Evolutionary conservation across 2,329 filamentous ascomycete genomes (phyloP), one percentile per base, ranked within the genome.

Genomic region (Epichloe uncinata): DNA sequence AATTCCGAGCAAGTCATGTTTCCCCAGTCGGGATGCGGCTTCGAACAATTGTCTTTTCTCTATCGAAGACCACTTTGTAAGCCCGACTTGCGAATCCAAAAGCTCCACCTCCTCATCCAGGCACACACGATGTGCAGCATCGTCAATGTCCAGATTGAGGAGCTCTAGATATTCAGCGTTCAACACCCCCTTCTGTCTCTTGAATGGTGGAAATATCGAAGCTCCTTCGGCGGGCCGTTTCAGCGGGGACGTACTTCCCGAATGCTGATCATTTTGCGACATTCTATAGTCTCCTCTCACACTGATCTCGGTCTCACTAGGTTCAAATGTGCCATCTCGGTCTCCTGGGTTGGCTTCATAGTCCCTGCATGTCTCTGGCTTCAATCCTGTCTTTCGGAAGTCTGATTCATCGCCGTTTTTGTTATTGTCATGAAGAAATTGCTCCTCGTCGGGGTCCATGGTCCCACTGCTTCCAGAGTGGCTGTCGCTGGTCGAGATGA

Each of bases 11-110:
- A 84, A 58, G 53, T 88, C 71, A 56, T 80, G 75, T 47, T 70
- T 75, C 0, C 87, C 87, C 2, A 84, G 72, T 0, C 77, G 77
- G 1, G 74, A 71, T 3, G 94, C 63, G 0, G 78, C 75, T 13
- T 76, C 70, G 62, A 87, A 95, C 51, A 95, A 77, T 0, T 70
- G 57, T 1, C 75, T 69, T 61, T 95, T 95, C 60, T 96, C 90
- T 1, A 68, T 57, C 0, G 74, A 53, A 0, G 77, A 81, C 91
- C 91, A 97, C 11, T 66, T 56, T 1, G 82, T 80, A 26, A 79
- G 72, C 20, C 88, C 89, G 47, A 89, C 68, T 58, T 88, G 85
- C 74, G 36, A 68, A 47, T 45, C 63, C 52, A 66, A 58, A 50
- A 73, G 60, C 15, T 65, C 52, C 3, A 60, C 58, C 13, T 59